Base-by-base conservation (phyloP, 2,329 filamentous ascomycete species). In the Aquanectria penicillioides region DNA sequence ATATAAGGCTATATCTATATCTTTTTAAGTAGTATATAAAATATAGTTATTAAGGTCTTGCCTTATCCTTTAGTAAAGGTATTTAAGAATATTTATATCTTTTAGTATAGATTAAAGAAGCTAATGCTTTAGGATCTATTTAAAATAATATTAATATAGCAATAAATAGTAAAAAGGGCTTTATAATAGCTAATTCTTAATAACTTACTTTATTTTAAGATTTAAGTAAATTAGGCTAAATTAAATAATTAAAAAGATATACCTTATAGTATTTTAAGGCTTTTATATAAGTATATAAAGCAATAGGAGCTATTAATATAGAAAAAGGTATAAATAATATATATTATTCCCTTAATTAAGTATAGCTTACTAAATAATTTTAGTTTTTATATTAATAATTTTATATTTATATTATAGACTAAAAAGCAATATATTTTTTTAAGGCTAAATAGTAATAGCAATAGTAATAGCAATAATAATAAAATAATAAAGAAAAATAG, bases 21-120 rank as follows among this genome's bases (percentile, higher is more conserved):
- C 5, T 57, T 57, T 31, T 46, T 38, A 40, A 57, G 51, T 15
- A 57, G 13, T n/a, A 23, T 57, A 2, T 25, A 57, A 38, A 25
- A 57, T 10, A 20, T 57, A 12, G 37, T 31, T 18, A 57, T 33
- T 5, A 46, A 4, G 46, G 46, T 57, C 20, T n/a, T 57, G n/a
- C 46, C 46, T 18, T 31, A 51, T 51, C 23, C 29, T 12, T 31
- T 57, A 25, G 7, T 57, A 11, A 22, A 57, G 33, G 34, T 22
- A n/a, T 29, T 57, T 20, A 44, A 57, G 18, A 37, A 50, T 18
- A 50, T 57, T 31, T 31, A 57, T 25, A 46, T 57, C 36, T 57
- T 37, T 13, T 50, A 31, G 53, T 36, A 56, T 36, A 28, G 53
- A 23, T 31, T 31, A 7, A 8, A 57, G 22, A 57, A 22, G 23